Base-by-base conservation (phyloP, 768 basidiomycete species). In the Amanita pallidorosea region DNA sequence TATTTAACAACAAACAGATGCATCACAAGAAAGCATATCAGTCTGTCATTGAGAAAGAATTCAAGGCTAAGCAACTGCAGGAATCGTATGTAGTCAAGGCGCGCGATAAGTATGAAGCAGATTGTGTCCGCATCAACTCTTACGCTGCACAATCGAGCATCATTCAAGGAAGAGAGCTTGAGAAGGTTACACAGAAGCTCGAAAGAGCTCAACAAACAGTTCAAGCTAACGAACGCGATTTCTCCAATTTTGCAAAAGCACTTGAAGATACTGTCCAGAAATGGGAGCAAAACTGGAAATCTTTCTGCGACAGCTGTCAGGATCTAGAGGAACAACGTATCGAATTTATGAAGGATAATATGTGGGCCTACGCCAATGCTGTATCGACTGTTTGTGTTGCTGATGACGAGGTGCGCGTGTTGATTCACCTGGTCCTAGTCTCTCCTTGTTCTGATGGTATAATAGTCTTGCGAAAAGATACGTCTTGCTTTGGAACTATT, bases 311-410 rank as follows among this genome's bases (percentile, higher is more conserved):
- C 65, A 80, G 79, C 40, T 90, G 90, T 55, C 96, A 99, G 66
- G 96, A 99, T 68, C 68, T 96, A 45, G 96, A 99, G 60, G 93
- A 97, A 58, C 85, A 93, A 53, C 79, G 96, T n/a, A 68, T 94
- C 61, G 90, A 93, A 54, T 90, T 95, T 63, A 83, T 87, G 71
- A 97, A 95, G 68, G 90, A 94, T 62, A 89, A 88, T 57, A 75
- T 96, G 66, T 99, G 96, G 95, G 79, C 81, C 6, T 97, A 90
- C 63, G 93, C 96, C 0, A 99, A 99, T 64, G 85, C 86, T 0
- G 84, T 96, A n/a, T 96, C 94, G 12, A 89, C 87, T 9, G 88
- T 94, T 12, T 97, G 96, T 58, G 94, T 99, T 15, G 71, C 83
- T 9, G 96, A 98, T 61, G 96, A 99, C 58, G 91, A 95, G 80